Evolutionary conservation across 2,329 filamentous ascomycete species (phyloP).

Genomic region (Ascosphaera acerosa): DNA sequence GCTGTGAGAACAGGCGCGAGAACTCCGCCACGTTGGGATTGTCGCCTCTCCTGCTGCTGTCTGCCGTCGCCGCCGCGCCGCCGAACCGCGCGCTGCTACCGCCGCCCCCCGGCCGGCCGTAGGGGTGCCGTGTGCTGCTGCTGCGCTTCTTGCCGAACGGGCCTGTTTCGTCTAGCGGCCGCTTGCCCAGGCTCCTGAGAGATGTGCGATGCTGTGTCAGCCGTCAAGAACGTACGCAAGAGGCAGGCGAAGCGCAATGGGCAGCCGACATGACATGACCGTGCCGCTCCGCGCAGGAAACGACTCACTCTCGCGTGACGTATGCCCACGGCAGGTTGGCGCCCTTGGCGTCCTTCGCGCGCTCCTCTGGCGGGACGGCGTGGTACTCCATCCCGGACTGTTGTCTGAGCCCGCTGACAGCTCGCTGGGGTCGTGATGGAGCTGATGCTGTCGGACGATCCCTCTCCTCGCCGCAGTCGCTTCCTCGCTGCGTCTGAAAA

Average conservation of each 20-base stretch:
- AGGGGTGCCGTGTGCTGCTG: conserved; percentile 20
- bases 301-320: conserved; percentile 32
- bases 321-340: conserved; percentile 37
- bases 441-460: too few species aligned
- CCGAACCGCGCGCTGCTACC: conserved; percentile 20
- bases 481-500: too few species aligned
- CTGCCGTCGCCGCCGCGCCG: conserved; percentile 23
- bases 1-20: conserved; percentile 19
- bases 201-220: neutral
- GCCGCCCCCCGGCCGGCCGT: conserved; percentile 26
- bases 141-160: conserved; percentile 32
- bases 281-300: too few species aligned
- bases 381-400: conserved; percentile 39
- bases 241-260: neutral
- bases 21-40: conserved; percentile 27
- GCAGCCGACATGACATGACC: conserved; percentile 1
- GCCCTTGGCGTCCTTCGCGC: conserved; percentile 32
- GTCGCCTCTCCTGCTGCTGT: too few species aligned
- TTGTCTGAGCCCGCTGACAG: too few species aligned
- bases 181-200: conserved; percentile 10
- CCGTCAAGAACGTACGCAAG: neutral
- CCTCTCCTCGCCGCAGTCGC: too few species aligned
- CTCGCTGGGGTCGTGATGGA: too few species aligned
- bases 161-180: conserved; percentile 32
- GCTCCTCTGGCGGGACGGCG: conserved; percentile 36